phyloP scores from a whole-genome alignment of 805 yeast species.

The Schwanniomyces vanrijiae region DNA sequence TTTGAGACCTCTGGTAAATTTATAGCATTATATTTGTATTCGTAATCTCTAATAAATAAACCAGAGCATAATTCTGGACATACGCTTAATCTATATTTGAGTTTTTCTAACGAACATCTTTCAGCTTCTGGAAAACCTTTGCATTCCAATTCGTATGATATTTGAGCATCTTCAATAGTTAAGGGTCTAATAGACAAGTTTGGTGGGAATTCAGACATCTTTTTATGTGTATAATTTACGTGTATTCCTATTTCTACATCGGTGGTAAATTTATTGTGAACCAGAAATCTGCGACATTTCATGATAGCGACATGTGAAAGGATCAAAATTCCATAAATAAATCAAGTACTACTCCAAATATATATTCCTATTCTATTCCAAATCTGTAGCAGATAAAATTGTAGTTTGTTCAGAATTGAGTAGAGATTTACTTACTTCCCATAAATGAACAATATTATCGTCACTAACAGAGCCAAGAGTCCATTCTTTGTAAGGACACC shows the following conservation, averaged over 20 bases:
- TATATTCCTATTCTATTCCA: slow-evolving; percentile 21
- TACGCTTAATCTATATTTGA: slow-evolving; percentile 64
- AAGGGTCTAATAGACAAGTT: slow-evolving; percentile 68
- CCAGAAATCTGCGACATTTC: neutral
- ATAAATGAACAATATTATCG: slow-evolving; percentile 59
- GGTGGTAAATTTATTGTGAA: neutral
- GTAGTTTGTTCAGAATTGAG: slow-evolving; percentile 16
- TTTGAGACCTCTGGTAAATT: slow-evolving; percentile 43
- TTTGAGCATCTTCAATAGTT: slow-evolving; percentile 67
- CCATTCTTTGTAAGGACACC: slow-evolving; percentile 77
- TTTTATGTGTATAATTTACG: neutral
- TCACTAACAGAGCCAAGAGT: slow-evolving; percentile 65
- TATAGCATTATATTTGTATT: slow-evolving; percentile 40
- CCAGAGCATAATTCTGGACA: slow-evolving; percentile 95
- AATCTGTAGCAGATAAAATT: slow-evolving; percentile 14
- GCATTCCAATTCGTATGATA: slow-evolving; percentile 60
- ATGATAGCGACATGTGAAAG: neutral
- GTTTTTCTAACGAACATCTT: slow-evolving; percentile 63
- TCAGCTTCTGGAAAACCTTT: slow-evolving; percentile 70
- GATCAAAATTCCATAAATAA: neutral
- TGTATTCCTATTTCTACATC: neutral
- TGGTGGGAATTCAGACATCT: slow-evolving; percentile 47
- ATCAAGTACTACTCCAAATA: neutral
- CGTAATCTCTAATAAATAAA: slow-evolving; percentile 72
- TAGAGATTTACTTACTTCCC: slow-evolving; percentile 47